phyloP scores from a whole-genome alignment of 176 grass and related monocot genomes.

The Panicum miliaceum region DNA sequence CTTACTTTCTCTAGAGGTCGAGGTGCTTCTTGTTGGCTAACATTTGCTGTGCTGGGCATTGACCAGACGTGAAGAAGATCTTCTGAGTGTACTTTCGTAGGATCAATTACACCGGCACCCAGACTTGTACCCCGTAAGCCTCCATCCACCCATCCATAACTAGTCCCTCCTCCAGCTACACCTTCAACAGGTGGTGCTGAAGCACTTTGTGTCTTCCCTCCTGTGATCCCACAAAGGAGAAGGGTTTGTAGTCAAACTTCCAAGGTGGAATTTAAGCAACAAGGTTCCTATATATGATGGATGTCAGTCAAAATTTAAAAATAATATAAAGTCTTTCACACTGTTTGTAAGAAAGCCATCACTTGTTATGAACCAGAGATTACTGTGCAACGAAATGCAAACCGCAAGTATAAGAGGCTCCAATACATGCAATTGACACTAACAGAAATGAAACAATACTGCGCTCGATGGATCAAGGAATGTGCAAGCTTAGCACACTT shows the following conservation, averaged over 20 bases:
- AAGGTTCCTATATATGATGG: constrained; percentile 8
- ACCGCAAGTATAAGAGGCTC: background rate
- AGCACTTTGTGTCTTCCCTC: constrained; percentile 49
- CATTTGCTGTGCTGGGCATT: constrained; percentile 93
- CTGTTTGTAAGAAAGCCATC: background rate
- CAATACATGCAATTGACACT: constrained; percentile 10
- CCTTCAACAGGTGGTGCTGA: constrained; percentile 86
- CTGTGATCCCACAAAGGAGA: constrained; percentile 34
- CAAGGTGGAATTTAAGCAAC: constrained; percentile 14
- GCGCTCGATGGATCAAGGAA: background rate
- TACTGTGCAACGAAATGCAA: background rate
- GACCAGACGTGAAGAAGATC: constrained; percentile 97
- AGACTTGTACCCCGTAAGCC: constrained; percentile 51
- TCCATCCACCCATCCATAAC: constrained; percentile 91
- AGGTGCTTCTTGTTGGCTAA: constrained; percentile 88
- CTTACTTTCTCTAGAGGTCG: constrained; percentile 84
- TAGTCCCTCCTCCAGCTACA: constrained; percentile 94
- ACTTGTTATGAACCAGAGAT: background rate
- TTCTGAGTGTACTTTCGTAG: constrained; percentile 66
- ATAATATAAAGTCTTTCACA: background rate
- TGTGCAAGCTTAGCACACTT: background rate
- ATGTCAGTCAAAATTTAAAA: constrained; percentile 15
- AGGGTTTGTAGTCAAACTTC: constrained; percentile 19
- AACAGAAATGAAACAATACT: background rate
- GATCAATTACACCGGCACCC: constrained; percentile 61